Conservation (phyloP, 108 stramenopile species). For the Cyclotella sp. region DNA sequence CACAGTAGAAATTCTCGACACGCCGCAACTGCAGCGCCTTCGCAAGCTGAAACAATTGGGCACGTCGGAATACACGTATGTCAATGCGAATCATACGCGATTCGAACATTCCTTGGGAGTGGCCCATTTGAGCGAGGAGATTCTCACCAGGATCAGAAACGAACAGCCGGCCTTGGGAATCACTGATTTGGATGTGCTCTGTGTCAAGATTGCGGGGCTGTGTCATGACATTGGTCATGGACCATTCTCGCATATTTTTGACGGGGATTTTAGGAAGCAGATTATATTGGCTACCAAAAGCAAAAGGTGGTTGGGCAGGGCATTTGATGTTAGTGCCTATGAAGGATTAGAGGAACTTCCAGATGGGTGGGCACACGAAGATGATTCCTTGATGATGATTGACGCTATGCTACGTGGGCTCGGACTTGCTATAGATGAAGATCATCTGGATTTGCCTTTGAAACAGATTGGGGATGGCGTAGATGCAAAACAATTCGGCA, state of each 20-base stretch:
- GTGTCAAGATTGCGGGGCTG: constrained; percentile 93
- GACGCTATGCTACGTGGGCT: constrained; percentile 65
- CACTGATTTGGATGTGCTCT: constrained; percentile 84
- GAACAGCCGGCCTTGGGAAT: constrained; percentile 68
- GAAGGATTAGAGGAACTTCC: constrained; percentile 35
- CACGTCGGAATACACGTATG: constrained; percentile 71
- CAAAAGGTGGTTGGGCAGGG: constrained; percentile 39
- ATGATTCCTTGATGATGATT: constrained; percentile 78
- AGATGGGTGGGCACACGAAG: constrained; percentile 77
- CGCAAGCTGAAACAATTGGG: constrained; percentile 88
- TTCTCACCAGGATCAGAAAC: constrained; percentile 52
- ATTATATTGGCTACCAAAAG: constrained; percentile 33
- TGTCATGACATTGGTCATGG: constrained; percentile 95
- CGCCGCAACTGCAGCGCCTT: constrained; percentile 86
- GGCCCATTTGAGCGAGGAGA: constrained; percentile 80
- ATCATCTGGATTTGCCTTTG: constrained; percentile 72
- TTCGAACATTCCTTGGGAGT: constrained; percentile 91
- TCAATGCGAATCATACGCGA: constrained; percentile 81
- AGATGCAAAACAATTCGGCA: constrained; percentile 64
- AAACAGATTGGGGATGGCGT: constrained; percentile 83
- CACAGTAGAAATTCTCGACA: constrained; percentile 72
- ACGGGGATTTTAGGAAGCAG: constrained; percentile 52
- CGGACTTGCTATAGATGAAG: constrained; percentile 72
- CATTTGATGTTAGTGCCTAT: constrained; percentile 48
- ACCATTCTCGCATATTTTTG: constrained; percentile 87